Percentiles rank a stretch among this genome's conserved stretches.
phyloP scores from a whole-genome alignment of 306 rosid species.

The Cucurbita maxima region DNA sequence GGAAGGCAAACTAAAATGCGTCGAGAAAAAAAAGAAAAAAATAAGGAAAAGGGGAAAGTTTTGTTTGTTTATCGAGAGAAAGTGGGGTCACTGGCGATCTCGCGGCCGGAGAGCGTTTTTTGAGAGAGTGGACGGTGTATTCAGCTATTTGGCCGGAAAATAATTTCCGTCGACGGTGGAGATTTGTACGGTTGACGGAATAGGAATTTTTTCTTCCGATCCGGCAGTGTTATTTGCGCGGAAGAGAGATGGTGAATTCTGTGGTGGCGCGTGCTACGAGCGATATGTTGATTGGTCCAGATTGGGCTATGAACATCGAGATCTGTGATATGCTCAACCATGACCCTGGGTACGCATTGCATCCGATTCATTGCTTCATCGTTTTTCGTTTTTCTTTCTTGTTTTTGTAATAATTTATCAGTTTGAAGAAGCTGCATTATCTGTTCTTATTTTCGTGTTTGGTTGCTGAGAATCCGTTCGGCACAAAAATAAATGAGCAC shows the following conservation, averaged over 20 bases:
- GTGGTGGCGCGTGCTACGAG: slow-evolving; percentile 92
- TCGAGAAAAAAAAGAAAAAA: neutral
- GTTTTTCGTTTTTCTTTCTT: neutral
- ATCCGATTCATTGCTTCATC: slow-evolving; percentile 6
- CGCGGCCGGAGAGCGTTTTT: neutral
- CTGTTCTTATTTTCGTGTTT: neutral
- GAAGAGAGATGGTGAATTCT: slow-evolving; percentile 62
- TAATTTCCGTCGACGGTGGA: slow-evolving; percentile 2
- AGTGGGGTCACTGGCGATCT: slow-evolving; percentile 19
- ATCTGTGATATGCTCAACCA: slow-evolving; percentile 89
- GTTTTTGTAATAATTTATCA: neutral
- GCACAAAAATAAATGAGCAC: neutral
- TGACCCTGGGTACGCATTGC: slow-evolving; percentile 63
- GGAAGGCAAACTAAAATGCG: slow-evolving; percentile 1
- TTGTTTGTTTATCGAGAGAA: slow-evolving; percentile 19
- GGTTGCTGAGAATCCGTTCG: neutral
- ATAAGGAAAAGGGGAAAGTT: neutral
- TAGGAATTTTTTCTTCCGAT: slow-evolving; percentile 11
- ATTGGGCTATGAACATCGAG: slow-evolving; percentile 98
- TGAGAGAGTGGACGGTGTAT: slow-evolving; percentile 8
- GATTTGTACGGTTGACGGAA: slow-evolving; percentile 14
- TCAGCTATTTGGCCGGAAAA: neutral
- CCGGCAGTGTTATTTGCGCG: slow-evolving; percentile 7
- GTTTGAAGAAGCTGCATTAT: neutral
- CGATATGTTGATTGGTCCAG: slow-evolving; percentile 94